Base-by-base conservation (phyloP, 306 rosid species). In the Cercis canadensis region DNA sequence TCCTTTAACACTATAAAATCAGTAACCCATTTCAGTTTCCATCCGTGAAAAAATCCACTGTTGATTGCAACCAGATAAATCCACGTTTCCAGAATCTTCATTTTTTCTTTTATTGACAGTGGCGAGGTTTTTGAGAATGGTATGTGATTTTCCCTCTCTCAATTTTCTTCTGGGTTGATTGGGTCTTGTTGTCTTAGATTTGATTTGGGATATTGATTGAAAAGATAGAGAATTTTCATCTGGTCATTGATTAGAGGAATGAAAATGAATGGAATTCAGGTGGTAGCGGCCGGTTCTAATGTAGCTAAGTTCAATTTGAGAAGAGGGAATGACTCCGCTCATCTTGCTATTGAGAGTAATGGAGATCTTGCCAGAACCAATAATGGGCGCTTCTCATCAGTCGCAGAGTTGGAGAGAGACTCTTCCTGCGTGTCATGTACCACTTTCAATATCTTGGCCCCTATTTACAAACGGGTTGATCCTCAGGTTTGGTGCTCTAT, bases 371-470 rank as follows among this genome's bases (percentile, higher is more conserved):
- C 87, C 15, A 74, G 76, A 33, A 54, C 69, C 8, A 80, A 37
- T 7, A 63, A 80, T 67, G 69, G 49, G 15, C 14, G 69, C 51
- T 73, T 63, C 55, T 74, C 89, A 19, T 76, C 88, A 41, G 37
- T 65, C 69, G 64, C 44, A 13, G 88, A 80, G 36, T 65, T 72
- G 36, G 82, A 59, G 17, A 67, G 80, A 76, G 82, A 74, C 47
- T 39, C 73, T 65, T 80, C 82, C 1, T 78, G 78, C 15, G 72
- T 88, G 53, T 89, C 95, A 10, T 92, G 92, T 58, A 92, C 96
- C 62, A 92, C 97, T 76, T 91, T 91, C 83, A 91, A 91, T 46
- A 88, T 92, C 37, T 74, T 90, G 65, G 96, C 96, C 56, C 96
- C 96, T 13, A 92, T 86, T 59, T 90, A 85, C 87, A 92, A 92